Conservation (phyloP, 139 green algal species). For the Cymbomonas tetramitiformis region DNA sequence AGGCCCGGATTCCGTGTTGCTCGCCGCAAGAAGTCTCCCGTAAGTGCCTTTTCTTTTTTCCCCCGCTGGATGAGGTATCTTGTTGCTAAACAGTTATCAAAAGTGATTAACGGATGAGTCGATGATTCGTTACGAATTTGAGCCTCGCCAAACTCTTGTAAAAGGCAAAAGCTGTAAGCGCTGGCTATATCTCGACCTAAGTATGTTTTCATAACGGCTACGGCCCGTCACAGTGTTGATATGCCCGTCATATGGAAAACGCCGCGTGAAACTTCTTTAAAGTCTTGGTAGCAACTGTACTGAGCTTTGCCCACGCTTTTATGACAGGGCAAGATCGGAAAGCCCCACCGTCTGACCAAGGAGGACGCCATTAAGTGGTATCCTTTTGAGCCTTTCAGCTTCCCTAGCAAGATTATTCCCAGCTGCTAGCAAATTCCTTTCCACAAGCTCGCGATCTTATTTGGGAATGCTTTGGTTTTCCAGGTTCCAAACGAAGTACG, state of each 20-base stretch:
- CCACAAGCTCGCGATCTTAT: background rate
- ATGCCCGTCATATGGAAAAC: too few species aligned
- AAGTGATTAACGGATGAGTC: background rate
- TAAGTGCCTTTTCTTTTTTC: slow-evolving; percentile 24
- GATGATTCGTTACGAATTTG: background rate
- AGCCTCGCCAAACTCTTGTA: too few species aligned
- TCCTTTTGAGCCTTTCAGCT: too few species aligned
- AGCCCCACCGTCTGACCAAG: slow-evolving; percentile 85
- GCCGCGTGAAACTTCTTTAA: background rate
- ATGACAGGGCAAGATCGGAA: slow-evolving; percentile 49
- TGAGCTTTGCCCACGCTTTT: background rate
- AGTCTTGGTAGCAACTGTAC: background rate
- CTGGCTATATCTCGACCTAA: too few species aligned
- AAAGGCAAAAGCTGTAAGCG: too few species aligned
- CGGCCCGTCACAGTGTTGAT: too few species aligned
- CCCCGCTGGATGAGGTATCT: background rate
- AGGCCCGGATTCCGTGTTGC: slow-evolving; percentile 83
- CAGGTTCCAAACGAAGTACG: slow-evolving; percentile 63
- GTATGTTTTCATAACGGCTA: too few species aligned
- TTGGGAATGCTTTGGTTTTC: background rate
- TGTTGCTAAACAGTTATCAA: background rate
- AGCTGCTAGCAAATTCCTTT: background rate
- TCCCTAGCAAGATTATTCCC: slow-evolving; percentile 21
- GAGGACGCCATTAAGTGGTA: slow-evolving; percentile 97
- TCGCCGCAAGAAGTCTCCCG: slow-evolving; percentile 48